A percentile compares a stretch with the other conserved stretches of the same genome.
These are phyloP conservation scores for Tylopilus orsonianus DNA, from an alignment of 1,284 basidiomycete genomes.

Conservation along the genomic window DNA sequence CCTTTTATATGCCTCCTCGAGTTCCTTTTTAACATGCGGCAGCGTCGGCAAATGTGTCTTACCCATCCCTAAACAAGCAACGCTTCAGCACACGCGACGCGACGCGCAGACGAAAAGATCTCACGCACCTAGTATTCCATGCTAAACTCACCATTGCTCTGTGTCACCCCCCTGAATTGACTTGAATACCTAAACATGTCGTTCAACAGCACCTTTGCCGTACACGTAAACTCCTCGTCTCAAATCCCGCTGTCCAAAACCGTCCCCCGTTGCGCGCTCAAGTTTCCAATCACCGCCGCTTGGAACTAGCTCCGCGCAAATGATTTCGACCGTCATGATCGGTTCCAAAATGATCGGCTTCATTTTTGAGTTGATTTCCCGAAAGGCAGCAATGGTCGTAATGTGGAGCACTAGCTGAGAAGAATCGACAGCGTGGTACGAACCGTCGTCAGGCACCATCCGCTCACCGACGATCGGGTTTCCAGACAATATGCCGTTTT, in stretches of 20 bases:
- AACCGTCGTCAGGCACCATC: too few species aligned
- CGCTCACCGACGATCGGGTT: too few species aligned
- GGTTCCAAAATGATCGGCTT: constrained; percentile 90
- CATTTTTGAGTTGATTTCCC: constrained; percentile 83
- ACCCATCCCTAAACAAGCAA: not conserved
- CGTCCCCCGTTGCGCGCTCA: constrained; percentile 92
- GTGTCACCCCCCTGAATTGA: constrained; percentile 89
- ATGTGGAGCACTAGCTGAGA: constrained; percentile 95
- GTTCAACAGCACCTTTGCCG: constrained; percentile 92
- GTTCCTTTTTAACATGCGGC: constrained; percentile 83
- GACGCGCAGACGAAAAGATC: too few species aligned
- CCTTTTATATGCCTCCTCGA: constrained; percentile 58
- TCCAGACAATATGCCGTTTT: constrained; percentile 90
- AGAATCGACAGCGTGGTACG: constrained; percentile 94
- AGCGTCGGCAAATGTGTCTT: constrained; percentile 87
- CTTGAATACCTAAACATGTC: constrained; percentile 99
- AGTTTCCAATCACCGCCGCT: constrained; percentile 90
- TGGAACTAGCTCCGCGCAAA: constrained; percentile 98
- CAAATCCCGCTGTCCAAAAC: constrained; percentile 96
- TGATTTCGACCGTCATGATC: constrained; percentile 97
- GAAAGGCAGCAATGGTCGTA: constrained; percentile 89
- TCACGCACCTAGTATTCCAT: constrained; percentile 95
- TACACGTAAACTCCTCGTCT: constrained; percentile 94
- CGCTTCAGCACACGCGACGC: too few species aligned
- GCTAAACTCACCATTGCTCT: constrained; percentile 94